These are phyloP conservation scores for Aspergillus pseudonomiae DNA, from an alignment of 2,329 filamentous ascomycete species.

Conservation along the genomic window DNA sequence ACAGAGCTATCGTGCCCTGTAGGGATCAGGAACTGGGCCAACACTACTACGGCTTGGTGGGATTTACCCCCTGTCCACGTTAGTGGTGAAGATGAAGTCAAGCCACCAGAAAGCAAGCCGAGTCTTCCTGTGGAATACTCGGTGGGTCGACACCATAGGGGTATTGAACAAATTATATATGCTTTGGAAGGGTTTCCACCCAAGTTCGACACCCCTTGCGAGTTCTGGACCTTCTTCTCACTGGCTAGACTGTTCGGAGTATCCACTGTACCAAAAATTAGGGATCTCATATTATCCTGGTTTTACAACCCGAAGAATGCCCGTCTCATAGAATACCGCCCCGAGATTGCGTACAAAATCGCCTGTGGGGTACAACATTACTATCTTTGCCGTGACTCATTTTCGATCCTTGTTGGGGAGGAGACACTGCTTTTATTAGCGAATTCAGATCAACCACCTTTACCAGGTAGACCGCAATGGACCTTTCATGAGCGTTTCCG, in stretches of 20 bases:
- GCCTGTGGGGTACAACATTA: constrained; percentile 46
- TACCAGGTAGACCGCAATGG: constrained; percentile 21
- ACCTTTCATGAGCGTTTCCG: constrained; percentile 51
- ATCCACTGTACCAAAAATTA: constrained; percentile 34
- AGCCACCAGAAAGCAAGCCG: constrained; percentile 9
- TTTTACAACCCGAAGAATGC: constrained; percentile 58
- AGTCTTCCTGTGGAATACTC: constrained; percentile 60
- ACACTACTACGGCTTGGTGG: constrained; percentile 38
- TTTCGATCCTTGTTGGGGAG: constrained; percentile 66
- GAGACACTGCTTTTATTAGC: constrained; percentile 53
- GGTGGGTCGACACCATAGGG: constrained; percentile 62
- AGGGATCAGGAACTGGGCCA: constrained; percentile 60
- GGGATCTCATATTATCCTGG: constrained; percentile 60
- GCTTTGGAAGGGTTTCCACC: constrained; percentile 58
- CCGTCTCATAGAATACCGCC: constrained; percentile 64
- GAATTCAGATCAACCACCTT: constrained; percentile 15
- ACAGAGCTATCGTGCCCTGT: constrained; percentile 62
- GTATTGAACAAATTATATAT: constrained; percentile 65
- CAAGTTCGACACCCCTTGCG: constrained; percentile 65
- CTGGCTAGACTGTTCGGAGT: constrained; percentile 62
- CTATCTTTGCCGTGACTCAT: constrained; percentile 50
- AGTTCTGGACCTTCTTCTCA: constrained; percentile 68
- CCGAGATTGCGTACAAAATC: constrained; percentile 64
- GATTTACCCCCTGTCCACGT: constrained; percentile 44
- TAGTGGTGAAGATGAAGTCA: constrained; percentile 53